These are phyloP conservation scores for Chytriomyces hyalinus DNA, from an alignment of 192 early-diverging fungal species.

Conservation along the genomic window DNA sequence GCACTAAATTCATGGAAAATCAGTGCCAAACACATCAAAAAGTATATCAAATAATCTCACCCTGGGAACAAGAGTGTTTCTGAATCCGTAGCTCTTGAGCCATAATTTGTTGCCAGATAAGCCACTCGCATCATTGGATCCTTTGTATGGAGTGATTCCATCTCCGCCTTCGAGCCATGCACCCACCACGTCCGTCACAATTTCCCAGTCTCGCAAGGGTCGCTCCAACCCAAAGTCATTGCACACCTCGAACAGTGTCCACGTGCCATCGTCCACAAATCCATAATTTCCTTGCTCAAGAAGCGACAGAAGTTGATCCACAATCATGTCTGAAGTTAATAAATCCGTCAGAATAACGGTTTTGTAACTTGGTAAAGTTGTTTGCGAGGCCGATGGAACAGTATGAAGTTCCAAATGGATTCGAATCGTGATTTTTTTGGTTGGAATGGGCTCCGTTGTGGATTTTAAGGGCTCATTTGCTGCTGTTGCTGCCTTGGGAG, in stretches of 20 bases:
- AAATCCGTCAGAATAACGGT: constrained; percentile 77
- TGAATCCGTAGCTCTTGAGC: constrained; percentile 75
- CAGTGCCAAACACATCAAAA: not conserved
- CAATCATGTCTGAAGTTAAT: constrained; percentile 73
- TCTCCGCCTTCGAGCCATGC: constrained; percentile 55
- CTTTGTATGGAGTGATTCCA: constrained; percentile 31
- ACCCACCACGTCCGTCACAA: constrained; percentile 78
- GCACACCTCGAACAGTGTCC: constrained; percentile 92
- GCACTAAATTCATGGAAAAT: constrained; percentile 40
- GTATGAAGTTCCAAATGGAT: constrained; percentile 80
- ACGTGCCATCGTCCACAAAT: constrained; percentile 42
- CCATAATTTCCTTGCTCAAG: constrained; percentile 54
- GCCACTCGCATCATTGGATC: constrained; percentile 57
- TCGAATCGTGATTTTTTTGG: constrained; percentile 71
- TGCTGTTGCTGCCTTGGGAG: not conserved
- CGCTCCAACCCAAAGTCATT: constrained; percentile 88
- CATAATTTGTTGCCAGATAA: constrained; percentile 72
- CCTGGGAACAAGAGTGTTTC: constrained; percentile 62
- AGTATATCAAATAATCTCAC: constrained; percentile 38
- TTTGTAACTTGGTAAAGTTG: constrained; percentile 54
- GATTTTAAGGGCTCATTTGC: not conserved
- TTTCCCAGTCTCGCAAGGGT: constrained; percentile 88
- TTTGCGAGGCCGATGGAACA: constrained; percentile 21
- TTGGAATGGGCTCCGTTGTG: not conserved
- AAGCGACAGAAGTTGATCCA: constrained; percentile 66